phyloP scores from a whole-genome alignment of 2,329 filamentous ascomycete genomes.

The Hypocrella siamensis region DNA sequence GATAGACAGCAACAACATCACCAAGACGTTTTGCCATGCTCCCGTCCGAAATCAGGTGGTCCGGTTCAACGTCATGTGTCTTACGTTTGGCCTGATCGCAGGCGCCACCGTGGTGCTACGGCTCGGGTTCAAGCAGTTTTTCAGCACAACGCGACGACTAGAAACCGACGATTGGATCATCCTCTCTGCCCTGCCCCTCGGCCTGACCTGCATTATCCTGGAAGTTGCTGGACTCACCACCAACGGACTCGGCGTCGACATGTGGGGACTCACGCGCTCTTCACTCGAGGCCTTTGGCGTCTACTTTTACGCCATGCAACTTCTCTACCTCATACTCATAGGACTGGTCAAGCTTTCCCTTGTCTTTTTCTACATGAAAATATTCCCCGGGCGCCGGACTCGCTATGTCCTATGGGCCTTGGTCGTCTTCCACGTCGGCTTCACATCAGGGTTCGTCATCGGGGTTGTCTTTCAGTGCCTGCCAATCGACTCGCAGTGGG shows the following conservation, averaged over 20 bases:
- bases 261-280: conserved; percentile 25
- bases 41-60: not conserved
- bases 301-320: conserved; percentile 20
- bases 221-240: conserved; percentile 12
- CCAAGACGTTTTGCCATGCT: not conserved
- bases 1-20: conserved; percentile 1
- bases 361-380: conserved; percentile 32
- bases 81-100: not conserved
- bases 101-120: conserved; percentile 20
- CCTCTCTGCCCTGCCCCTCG: conserved; percentile 11
- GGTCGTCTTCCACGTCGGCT: conserved; percentile 1
- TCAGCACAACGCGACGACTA: conserved; percentile 14
- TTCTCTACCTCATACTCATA: conserved; percentile 25
- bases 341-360: conserved; percentile 29
- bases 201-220: conserved; percentile 14
- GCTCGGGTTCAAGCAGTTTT: conserved; percentile 18
- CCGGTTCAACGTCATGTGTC: not conserved
- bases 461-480: conserved; percentile 22
- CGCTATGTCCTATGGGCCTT: conserved; percentile 20
- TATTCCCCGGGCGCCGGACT: conserved; percentile 24
- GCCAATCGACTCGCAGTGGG: conserved; percentile 29
- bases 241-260: conserved; percentile 26
- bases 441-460: not conserved
- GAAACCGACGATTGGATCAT: conserved; percentile 20
- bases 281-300: conserved; percentile 23